These are phyloP conservation scores for Aurinia saxatilis DNA, from an alignment of 345 rosid genomes.

Conservation along the genomic window DNA sequence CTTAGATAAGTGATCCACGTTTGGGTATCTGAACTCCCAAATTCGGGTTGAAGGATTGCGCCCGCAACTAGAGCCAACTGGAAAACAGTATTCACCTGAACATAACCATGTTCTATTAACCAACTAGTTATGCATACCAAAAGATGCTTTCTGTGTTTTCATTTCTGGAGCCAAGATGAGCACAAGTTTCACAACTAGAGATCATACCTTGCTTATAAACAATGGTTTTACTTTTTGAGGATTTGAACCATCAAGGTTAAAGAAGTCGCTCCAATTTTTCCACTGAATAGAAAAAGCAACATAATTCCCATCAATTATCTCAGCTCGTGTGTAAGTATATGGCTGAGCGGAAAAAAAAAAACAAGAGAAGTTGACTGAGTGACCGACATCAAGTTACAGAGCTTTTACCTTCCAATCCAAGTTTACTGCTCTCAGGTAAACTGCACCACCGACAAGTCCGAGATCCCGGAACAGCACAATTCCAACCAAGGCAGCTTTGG, in stretches of 20 bases:
- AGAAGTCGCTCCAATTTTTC: constrained; percentile 67
- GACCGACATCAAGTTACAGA: background rate
- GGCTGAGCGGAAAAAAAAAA: background rate
- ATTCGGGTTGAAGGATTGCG: constrained; percentile 89
- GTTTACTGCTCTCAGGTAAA: constrained; percentile 63
- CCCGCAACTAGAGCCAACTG: constrained; percentile 80
- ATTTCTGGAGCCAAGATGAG: background rate
- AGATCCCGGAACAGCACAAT: constrained; percentile 66
- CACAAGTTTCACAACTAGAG: background rate
- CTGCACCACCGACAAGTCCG: constrained; percentile 71
- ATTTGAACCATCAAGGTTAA: constrained; percentile 68
- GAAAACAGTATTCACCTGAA: constrained; percentile 90
- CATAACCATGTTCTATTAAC: background rate
- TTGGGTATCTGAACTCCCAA: constrained; percentile 60
- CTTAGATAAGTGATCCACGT: constrained; percentile 68
- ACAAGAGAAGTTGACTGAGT: background rate
- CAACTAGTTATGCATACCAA: background rate
- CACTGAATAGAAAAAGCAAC: constrained; percentile 40
- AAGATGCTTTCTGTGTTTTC: background rate
- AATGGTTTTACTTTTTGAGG: constrained; percentile 82
- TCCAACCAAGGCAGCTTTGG: constrained; percentile 78
- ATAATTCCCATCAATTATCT: background rate
- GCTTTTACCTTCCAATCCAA: constrained; percentile 71
- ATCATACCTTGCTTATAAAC: constrained; percentile 75
- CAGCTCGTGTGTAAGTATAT: background rate